Conservation (phyloP, 2,329 filamentous ascomycete genomes). For the Aureobasidium leucospermi region DNA sequence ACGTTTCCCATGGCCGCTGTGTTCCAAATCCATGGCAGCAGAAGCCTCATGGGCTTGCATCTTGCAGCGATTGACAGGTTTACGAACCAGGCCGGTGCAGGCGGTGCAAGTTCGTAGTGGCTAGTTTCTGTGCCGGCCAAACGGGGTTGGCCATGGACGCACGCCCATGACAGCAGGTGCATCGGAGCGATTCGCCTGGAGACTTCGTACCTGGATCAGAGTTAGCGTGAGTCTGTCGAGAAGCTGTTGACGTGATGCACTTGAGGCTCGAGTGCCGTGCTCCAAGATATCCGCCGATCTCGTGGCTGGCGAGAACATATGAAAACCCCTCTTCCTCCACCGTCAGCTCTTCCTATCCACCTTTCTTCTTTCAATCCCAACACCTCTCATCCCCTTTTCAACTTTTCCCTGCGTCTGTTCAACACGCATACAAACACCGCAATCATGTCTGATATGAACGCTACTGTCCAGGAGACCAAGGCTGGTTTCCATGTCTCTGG, state of each 20-base stretch:
- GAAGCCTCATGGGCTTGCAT: conserved; percentile 1
- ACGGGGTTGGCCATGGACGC: conserved; percentile 6
- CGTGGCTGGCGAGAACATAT: neutral
- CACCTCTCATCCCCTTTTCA: conserved; percentile 13
- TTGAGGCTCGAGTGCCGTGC: conserved; percentile 12
- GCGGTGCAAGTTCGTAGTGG: neutral
- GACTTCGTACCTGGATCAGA: conserved; percentile 5
- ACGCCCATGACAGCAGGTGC: conserved; percentile 10
- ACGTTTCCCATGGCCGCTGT: neutral
- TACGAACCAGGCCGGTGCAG: neutral
- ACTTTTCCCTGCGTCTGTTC: conserved; percentile 16
- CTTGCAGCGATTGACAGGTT: conserved; percentile 6
- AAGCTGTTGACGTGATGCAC: conserved; percentile 11
- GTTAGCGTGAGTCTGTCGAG: conserved; percentile 2
- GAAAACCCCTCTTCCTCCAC: conserved; percentile 10
- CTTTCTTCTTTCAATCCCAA: neutral
- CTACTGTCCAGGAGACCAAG: conserved; percentile 53
- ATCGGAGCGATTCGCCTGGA: conserved; percentile 11
- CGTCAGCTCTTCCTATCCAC: conserved; percentile 2
- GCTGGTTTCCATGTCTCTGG: conserved; percentile 64
- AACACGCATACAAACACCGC: conserved; percentile 17
- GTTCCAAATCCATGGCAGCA: conserved; percentile 8
- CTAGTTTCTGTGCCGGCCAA: conserved; percentile 9
- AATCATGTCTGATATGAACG: conserved; percentile 63
- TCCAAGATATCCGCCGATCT: conserved; percentile 11